Evolutionary conservation across 75 land plant species (phyloP).

Genomic region (Isoetes taiwanensis): DNA sequence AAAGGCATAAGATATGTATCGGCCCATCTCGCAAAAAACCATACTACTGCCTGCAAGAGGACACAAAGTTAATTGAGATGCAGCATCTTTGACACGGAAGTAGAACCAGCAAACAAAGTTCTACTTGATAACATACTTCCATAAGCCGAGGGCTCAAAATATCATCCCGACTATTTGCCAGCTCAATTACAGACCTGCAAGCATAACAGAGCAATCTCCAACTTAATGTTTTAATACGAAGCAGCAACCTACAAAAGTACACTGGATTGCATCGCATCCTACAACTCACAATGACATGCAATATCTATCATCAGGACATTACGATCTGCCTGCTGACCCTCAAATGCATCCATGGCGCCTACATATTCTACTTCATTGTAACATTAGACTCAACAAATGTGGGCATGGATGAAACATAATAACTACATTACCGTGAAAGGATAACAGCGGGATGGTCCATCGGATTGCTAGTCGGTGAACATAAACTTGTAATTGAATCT

Average conservation of each 20-base stretch:
- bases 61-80: not conserved
- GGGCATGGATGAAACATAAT: too few relatives aligned
- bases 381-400: too few relatives aligned
- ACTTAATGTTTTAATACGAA: too few relatives aligned
- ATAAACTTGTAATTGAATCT: not conserved
- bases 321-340: too few relatives aligned
- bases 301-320: too few relatives aligned
- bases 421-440: slow-evolving; percentile 71
- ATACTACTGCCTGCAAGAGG: slow-evolving; percentile 64
- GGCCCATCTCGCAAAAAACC: slow-evolving; percentile 96
- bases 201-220: not conserved
- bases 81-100: not conserved
- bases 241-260: too few relatives aligned
- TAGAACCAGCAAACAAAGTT: not conserved
- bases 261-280: too few relatives aligned
- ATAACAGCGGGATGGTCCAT: slow-evolving; percentile 69
- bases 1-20: slow-evolving; percentile 70
- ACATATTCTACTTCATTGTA: too few relatives aligned
- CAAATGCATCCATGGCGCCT: too few relatives aligned
- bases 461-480: slow-evolving; percentile 28
- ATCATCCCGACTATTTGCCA: slow-evolving; percentile 45
- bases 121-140: slow-evolving; percentile 46
- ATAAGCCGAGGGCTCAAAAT: slow-evolving; percentile 86
- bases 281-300: too few relatives aligned
- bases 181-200: slow-evolving; percentile 49